phyloP scores from a whole-genome alignment of 345 rosid species.

The Garcia nutans region DNA sequence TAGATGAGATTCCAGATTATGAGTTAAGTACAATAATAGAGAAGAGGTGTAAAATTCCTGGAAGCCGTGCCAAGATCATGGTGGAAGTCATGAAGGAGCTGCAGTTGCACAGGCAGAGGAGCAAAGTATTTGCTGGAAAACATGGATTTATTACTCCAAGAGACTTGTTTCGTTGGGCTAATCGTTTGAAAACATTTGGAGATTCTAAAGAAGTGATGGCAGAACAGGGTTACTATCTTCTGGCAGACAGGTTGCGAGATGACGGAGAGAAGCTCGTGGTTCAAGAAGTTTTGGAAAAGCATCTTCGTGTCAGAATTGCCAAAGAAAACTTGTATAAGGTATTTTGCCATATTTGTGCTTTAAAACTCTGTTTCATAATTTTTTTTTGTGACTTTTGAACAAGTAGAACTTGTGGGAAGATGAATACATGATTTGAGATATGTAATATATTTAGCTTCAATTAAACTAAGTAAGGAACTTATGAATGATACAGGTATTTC shows the following conservation, averaged over 20 bases:
- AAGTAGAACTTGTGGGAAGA: background rate
- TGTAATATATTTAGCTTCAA: background rate
- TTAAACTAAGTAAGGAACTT: background rate
- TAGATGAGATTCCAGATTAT: constrained; percentile 88
- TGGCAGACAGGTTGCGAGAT: constrained; percentile 93
- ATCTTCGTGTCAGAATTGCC: constrained; percentile 56
- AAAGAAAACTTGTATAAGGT: constrained; percentile 75
- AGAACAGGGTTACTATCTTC: constrained; percentile 83
- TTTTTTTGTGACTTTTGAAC: background rate
- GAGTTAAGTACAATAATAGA: constrained; percentile 72
- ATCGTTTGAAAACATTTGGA: constrained; percentile 68
- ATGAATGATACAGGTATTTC: background rate
- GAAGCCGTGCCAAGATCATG: constrained; percentile 74
- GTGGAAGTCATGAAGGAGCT: constrained; percentile 92
- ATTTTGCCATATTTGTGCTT: background rate
- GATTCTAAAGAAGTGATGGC: constrained; percentile 77
- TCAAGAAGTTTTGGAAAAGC: constrained; percentile 70
- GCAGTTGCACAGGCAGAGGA: constrained; percentile 84
- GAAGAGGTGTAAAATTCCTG: constrained; percentile 64
- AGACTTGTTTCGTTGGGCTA: constrained; percentile 96
- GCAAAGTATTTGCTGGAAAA: constrained; percentile 97
- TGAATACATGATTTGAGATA: background rate
- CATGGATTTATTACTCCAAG: constrained; percentile 97
- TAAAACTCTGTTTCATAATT: background rate
- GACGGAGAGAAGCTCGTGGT: constrained; percentile 75